Conservation (phyloP, 1,284 basidiomycete genomes). For the Sporisorium iseilematis-ciliati region DNA sequence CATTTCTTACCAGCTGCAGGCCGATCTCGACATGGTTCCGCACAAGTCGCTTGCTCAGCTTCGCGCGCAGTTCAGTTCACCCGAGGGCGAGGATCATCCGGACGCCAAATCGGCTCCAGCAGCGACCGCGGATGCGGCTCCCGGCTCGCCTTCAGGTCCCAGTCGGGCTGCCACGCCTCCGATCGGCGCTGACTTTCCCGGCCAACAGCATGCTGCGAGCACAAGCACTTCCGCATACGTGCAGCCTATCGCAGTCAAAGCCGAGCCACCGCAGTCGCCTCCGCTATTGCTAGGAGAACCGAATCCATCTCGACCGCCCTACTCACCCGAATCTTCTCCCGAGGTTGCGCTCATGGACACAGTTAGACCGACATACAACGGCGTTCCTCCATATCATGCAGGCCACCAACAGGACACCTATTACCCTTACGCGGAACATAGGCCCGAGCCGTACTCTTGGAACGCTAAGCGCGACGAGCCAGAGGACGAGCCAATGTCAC, state of each 20-base stretch:
- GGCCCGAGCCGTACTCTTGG: slow-evolving; percentile 13
- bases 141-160: background rate
- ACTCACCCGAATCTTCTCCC: slow-evolving; percentile 47
- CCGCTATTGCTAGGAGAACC: slow-evolving; percentile 11
- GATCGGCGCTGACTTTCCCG: background rate
- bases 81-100: slow-evolving; percentile 7
- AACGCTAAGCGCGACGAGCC: slow-evolving; percentile 10
- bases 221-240: background rate
- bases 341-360: slow-evolving; percentile 42
- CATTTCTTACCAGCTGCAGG: slow-evolving; percentile 50
- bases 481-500: slow-evolving; percentile 36
- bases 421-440: background rate
- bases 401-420: slow-evolving; percentile 6
- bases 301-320: slow-evolving; percentile 5
- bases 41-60: slow-evolving; percentile 37
- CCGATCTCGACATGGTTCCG: slow-evolving; percentile 50
- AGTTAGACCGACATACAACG: slow-evolving; percentile 9
- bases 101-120: slow-evolving; percentile 4
- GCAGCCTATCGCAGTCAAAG: slow-evolving; percentile 20
- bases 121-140: background rate
- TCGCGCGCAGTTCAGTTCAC: slow-evolving; percentile 24
- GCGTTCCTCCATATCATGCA: background rate
- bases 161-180: slow-evolving; percentile 16
- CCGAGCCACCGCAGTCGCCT: slow-evolving; percentile 31
- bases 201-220: background rate